These are phyloP conservation scores for Ustilago crameri DNA, from an alignment of 1,284 basidiomycete genomes.

Conservation along the genomic window DNA sequence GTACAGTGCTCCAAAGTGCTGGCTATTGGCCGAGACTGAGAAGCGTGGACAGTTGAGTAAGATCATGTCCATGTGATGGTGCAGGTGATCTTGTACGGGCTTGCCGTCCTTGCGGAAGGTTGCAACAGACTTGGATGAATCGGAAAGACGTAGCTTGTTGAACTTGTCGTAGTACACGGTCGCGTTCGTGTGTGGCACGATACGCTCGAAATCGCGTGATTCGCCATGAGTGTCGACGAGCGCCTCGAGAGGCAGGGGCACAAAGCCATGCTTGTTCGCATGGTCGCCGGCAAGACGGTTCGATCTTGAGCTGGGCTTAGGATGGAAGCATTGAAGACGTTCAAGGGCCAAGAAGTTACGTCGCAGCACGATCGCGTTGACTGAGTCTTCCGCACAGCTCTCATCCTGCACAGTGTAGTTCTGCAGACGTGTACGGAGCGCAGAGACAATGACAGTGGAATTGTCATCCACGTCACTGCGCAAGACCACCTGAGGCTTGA, in stretches of 20 bases:
- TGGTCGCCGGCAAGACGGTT: neutral
- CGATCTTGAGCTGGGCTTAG: slow-evolving; percentile 68
- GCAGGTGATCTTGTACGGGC: slow-evolving; percentile 75
- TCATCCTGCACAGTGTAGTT: slow-evolving; percentile 85
- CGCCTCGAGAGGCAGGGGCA: slow-evolving; percentile 84
- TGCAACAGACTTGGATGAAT: slow-evolving; percentile 74
- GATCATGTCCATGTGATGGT: slow-evolving; percentile 85
- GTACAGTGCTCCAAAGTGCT: slow-evolving; percentile 87
- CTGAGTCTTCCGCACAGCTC: slow-evolving; percentile 81
- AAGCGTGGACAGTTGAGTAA: slow-evolving; percentile 80
- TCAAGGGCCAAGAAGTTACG: slow-evolving; percentile 80
- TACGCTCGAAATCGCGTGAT: slow-evolving; percentile 73
- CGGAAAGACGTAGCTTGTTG: slow-evolving; percentile 77
- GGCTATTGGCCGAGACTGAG: slow-evolving; percentile 83
- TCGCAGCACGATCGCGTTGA: slow-evolving; percentile 86
- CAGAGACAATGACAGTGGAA: slow-evolving; percentile 80
- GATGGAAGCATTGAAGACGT: slow-evolving; percentile 89
- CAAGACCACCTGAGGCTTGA: slow-evolving; percentile 91
- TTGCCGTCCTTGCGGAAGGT: slow-evolving; percentile 60
- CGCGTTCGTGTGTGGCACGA: slow-evolving; percentile 89
- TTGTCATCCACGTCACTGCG: slow-evolving; percentile 76
- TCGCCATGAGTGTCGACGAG: slow-evolving; percentile 49
- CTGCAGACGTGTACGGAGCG: slow-evolving; percentile 83
- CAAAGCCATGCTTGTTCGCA: slow-evolving; percentile 66
- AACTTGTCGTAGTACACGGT: slow-evolving; percentile 92